phyloP scores from a whole-genome alignment of 352 stramenopile species.

The Thalassiosira mediterranea region DNA sequence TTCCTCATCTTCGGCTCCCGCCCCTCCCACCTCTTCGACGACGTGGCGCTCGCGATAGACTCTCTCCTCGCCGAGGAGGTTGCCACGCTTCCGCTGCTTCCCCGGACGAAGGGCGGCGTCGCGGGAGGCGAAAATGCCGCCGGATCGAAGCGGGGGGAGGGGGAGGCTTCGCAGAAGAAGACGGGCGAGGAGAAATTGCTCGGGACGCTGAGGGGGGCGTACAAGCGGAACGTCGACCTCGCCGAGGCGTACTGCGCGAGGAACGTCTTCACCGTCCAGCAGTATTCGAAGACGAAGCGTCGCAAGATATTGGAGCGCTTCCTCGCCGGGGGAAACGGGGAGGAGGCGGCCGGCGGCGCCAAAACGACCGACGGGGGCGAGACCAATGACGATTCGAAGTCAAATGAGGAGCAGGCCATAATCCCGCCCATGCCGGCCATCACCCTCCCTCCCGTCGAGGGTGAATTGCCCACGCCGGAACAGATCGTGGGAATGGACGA shows the following conservation, averaged over 20 bases:
- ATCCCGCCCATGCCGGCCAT: not conserved
- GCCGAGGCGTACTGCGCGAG: slow-evolving; percentile 56
- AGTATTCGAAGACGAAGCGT: slow-evolving; percentile 54
- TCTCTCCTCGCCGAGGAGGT: slow-evolving; percentile 53
- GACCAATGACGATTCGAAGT: not conserved
- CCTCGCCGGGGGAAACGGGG: slow-evolving; percentile 12
- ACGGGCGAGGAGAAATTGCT: slow-evolving; percentile 57
- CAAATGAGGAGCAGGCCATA: not conserved
- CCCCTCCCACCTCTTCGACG: slow-evolving; percentile 54
- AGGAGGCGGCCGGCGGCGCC: not conserved
- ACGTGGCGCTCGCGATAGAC: slow-evolving; percentile 55
- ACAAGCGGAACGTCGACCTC: slow-evolving; percentile 68
- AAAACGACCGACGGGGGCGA: not conserved
- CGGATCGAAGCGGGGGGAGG: not conserved
- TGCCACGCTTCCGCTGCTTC: slow-evolving; percentile 56
- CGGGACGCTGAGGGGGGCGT: slow-evolving; percentile 46
- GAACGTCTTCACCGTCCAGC: slow-evolving; percentile 71
- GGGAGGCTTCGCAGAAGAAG: not conserved
- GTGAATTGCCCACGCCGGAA: slow-evolving; percentile 27
- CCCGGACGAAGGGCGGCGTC: slow-evolving; percentile 23
- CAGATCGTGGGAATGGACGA: slow-evolving; percentile 47
- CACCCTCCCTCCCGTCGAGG: slow-evolving; percentile 17
- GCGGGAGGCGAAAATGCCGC: slow-evolving; percentile 1
- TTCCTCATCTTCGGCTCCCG: slow-evolving; percentile 59
- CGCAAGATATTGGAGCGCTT: slow-evolving; percentile 57